Evolutionary conservation across 345 rosid species (phyloP).

Genomic region (Firmiana major): DNA sequence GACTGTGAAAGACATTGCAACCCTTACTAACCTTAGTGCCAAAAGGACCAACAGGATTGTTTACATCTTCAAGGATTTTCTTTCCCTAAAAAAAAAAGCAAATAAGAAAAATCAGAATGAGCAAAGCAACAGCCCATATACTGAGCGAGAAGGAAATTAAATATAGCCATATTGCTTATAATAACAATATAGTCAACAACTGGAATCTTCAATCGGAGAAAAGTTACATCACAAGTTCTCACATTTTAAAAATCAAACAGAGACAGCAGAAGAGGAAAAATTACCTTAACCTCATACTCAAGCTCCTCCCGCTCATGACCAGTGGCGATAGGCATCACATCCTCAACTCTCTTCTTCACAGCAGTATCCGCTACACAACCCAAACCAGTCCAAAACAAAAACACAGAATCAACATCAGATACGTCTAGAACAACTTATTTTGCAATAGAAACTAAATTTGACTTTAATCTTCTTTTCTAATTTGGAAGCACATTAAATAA

Average conservation of each 20-base stretch:
- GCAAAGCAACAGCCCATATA: neutral
- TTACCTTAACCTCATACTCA: slow-evolving; percentile 69
- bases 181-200: neutral
- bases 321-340: slow-evolving; percentile 81
- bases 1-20: neutral
- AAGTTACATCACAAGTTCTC: neutral
- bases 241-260: slow-evolving; percentile 3
- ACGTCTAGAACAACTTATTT: neutral
- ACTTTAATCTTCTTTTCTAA: neutral
- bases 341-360: slow-evolving; percentile 64
- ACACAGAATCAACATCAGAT: neutral
- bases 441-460: neutral
- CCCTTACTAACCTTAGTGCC: slow-evolving; percentile 75
- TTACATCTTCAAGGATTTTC: slow-evolving; percentile 53
- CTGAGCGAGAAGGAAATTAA: neutral
- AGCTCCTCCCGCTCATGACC: slow-evolving; percentile 95
- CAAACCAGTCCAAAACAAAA: slow-evolving; percentile 11
- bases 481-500: neutral
- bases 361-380: slow-evolving; percentile 33
- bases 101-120: slow-evolving; percentile 1
- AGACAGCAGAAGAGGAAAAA: slow-evolving; percentile 7
- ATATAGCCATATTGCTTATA: neutral
- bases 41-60: slow-evolving; percentile 78
- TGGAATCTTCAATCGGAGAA: neutral
- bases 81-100: slow-evolving; percentile 51